Conservation (phyloP, 2,329 filamentous ascomycete genomes). For the Cladosporium colombiae region DNA sequence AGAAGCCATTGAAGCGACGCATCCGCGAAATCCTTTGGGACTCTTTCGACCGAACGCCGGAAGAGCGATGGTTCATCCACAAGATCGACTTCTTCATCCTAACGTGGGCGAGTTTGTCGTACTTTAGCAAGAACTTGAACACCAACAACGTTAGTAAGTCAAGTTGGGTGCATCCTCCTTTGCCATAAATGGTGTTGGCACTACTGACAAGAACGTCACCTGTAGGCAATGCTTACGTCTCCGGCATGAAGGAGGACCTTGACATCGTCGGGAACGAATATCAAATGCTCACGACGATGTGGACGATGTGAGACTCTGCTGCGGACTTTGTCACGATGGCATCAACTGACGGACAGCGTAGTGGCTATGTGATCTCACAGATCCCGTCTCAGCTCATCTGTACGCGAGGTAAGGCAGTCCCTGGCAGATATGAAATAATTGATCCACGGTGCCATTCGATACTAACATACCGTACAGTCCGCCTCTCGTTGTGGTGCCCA, state of each 20-base stretch:
- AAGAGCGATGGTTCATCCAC: constrained; percentile 1
- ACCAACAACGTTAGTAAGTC: background rate
- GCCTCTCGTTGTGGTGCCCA: background rate
- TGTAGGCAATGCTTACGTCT: constrained; percentile 49
- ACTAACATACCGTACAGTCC: background rate
- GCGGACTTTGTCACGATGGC: background rate
- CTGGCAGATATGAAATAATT: background rate
- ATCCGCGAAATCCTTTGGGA: background rate
- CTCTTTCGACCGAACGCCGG: background rate
- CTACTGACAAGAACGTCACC: background rate
- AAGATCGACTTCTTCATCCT: constrained; percentile 7
- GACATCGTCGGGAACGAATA: constrained; percentile 55
- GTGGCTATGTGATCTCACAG: background rate
- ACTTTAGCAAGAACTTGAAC: constrained; percentile 5
- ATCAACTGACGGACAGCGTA: background rate
- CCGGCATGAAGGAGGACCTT: constrained; percentile 56
- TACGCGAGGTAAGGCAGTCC: background rate
- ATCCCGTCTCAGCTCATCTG: background rate
- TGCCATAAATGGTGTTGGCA: background rate
- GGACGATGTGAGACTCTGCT: background rate
- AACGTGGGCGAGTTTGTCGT: background rate
- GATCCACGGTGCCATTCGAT: background rate
- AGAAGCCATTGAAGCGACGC: background rate
- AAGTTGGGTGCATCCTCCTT: background rate
- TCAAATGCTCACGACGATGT: constrained; percentile 8